Base-by-base conservation (phyloP, 495 filamentous ascomycete genomes). In the Daldinia loculata region DNA sequence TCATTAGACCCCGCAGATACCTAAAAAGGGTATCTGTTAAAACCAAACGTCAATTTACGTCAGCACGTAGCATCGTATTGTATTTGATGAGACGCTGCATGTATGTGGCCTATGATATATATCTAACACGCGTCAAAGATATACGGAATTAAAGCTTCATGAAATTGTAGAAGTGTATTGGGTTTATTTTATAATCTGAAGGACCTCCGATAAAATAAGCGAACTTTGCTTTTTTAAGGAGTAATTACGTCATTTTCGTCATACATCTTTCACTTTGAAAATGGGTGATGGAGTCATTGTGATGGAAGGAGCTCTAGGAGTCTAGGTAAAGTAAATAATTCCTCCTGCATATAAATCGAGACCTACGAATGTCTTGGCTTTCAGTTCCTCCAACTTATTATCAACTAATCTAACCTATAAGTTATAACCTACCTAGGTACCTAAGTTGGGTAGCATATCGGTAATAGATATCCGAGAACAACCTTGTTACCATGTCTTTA, bases 161-260 rank as follows among this genome's bases (percentile, higher is more conserved):
- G 17, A 48, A 9, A 15, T 22, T 24, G 43, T 48, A 11, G 17
- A 48, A 48, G 43, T 5, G 17, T 4, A 14, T 4, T 22, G 43
- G 50, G 1, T 9, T 30, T 3, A 22, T 12, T 9, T 30, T 3
- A 22, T 12, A 29, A 30, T 9, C 24, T 12, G 24, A 27, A 53
- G 2, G 24, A 30, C 24, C 48, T 51, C 17, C 48, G 48, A 17
- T 51, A 51, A 6, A 15, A 30, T n/a, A 1, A 48, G 19, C 9
- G 4, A 19, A 48, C 17, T 48, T 24, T 9, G 43, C 17, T 12
- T 24, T 19, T 48, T 24, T 48, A 48, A 48, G 43, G 43, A 22
- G 43, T 24, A 56, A 43, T 69, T 68, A 66, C 60, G 70, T 73
- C 70, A 69, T 61, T 30, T n/a, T 22, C 66, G 70, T 69, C 66